Evolutionary conservation across 2,329 filamentous ascomycete genomes (phyloP), one percentile per base, ranked within the genome.

Genomic region (Paraphoma sp.): DNA sequence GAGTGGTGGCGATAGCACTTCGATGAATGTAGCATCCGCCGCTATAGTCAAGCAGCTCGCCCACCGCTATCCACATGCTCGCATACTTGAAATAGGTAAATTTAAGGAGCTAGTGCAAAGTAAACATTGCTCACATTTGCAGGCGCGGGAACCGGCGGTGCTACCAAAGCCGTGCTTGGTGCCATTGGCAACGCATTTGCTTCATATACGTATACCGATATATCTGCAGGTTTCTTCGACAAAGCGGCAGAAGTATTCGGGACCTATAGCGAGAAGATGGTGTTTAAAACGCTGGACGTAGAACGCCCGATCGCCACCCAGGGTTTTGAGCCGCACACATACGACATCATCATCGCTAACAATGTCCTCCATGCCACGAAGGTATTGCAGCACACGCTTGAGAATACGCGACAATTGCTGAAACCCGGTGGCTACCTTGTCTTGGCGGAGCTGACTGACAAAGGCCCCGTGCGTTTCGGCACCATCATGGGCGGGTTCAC

Each of bases 371-470:
- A 62, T 28, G 58, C 64, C 1, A 60, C 62, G 2, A 17, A 29
- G 8, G 28, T 45, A n/a, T 23, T 69, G 1, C 6, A 28, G 4
- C 3, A 54, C n/a, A 58, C 58, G 2, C 17, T 69, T 6, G 29
- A 9, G 1, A 55, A 69, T 42, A 6, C 53, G 3, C 55, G 58
- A 9, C 38, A 46, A 9, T 50, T 71, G 1, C 60, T 72, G 1
- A 62, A 56, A 28, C 64, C 70, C 1, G 69, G 66, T 12, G 71
- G 69, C 0, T 75, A 79, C 31, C 62, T 85, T 0, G 30, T 83
- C 58, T 71, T 53, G 64, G 70, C 71, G 1, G 61, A 70, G 23
- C 60, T 48, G 18, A 58, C 57, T 1, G 40, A 45, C 17, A 57
- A 62, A 5, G 23, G 23, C 23, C 23, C 23, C 23, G 23, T 23